Evolutionary conservation across 805 yeast species (phyloP), one percentile per base, ranked within the genome.

Genomic region (Candida vartiovaarae): DNA sequence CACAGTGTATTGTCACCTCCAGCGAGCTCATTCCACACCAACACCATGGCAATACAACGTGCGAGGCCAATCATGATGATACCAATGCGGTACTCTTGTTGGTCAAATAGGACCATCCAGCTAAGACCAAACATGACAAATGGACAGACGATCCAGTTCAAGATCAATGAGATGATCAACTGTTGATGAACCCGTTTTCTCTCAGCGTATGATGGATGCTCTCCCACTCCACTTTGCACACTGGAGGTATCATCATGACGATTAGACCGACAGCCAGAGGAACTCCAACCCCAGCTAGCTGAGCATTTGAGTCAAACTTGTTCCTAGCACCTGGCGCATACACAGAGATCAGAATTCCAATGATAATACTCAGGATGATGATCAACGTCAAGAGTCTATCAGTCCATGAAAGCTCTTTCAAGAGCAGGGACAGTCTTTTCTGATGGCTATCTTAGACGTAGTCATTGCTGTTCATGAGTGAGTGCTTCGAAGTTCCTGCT

Each of bases 1-100:
- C 83, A 77, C 36, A 74, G 56, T 34, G 65, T 66, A 38, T 61
- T 59, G 52, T 76, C 78, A 5, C 82, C 82, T 6, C 61, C 68
- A 3, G 81, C 76, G 15, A 78, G 61, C 29, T 72, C 69, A 52
- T 72, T 77, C 83, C 82, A 77, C 27, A 77, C 56, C 40, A 78
- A 59, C 1, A 76, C 83, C 82, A 78, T 77, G 24, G 82, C 83
- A 49, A 77, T 76, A 54, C 83, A 77, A 45, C 82, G 60, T 5
- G 80, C 82, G 32, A 74, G 44, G 1, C 83, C 83, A 38, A 78
- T 74, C 73, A 78, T 69, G 29, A 78, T 74, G n/a, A 78, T 65
- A 2, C 82, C 82, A 34, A 60, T 63, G 35, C 82, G 60, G 44
- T 72, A 73, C 43, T 74, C 82, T 6, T 60, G 60, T 40, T 66